Evolutionary conservation across 495 filamentous ascomycete species (phyloP), one percentile per base, ranked within the genome.

Genomic region (Thozetella sp.): DNA sequence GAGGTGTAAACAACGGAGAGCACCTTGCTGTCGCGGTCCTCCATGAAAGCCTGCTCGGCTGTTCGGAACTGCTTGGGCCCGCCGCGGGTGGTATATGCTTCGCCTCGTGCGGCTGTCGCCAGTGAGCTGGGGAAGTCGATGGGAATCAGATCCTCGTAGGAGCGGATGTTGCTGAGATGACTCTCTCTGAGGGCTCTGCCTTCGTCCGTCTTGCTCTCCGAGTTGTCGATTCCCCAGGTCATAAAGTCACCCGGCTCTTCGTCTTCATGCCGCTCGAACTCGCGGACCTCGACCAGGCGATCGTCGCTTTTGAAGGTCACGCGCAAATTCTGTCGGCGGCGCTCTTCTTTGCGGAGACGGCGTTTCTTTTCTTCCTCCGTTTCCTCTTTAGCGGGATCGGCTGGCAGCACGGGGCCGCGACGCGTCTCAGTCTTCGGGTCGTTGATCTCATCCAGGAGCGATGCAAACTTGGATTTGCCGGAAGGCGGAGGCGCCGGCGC

Each of bases 1-100:
- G 86, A 86, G 1, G 88, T 84, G 66, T 97, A 95, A 59, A 93
- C 85, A 3, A 88, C 90, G 86, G 96, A 92, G 27, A 97, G 82
- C 23, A 90, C 93, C n/a, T 80, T 87, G 22, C 80, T 76, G 72
- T 96, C 93, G 10, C 90, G 86, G 53, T 87, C 81, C 25, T 89
- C 81, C 67, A 92, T 92, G 3, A 79, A 77, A 40, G 82, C 78
- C 57, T 87, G 87, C 67, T 96, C 88, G 0, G 83, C 76, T 10
- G 88, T 93, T 0, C 75, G 70, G 10, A 90, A 80, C 3, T 75
- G 65, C 30, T 80, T 78, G 12, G 73, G 64, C 2, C 92, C 93
- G 51, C 86, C 88, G 51, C 88, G 85, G 20, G 86, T 89, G 20
- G 80, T 73, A 65, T 80, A 92, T 50, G 83, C 86, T 52, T 76